A percentile compares a stretch with the other conserved stretches of the same genome.
Evolutionary conservation across 2,329 filamentous ascomycete species (phyloP).

Genomic region (Neopestalotiopsis clavispora): DNA sequence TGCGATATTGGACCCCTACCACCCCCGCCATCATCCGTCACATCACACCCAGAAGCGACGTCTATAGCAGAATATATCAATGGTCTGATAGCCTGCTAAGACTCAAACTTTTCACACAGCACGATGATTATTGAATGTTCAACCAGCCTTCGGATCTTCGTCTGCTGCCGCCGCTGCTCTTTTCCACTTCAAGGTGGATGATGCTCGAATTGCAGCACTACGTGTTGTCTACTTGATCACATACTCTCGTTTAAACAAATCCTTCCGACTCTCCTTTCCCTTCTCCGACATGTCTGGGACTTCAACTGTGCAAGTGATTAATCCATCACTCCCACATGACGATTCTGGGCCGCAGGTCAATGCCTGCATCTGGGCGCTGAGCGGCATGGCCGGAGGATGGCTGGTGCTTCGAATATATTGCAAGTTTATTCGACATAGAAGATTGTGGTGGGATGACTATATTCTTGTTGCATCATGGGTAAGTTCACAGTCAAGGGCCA

Average conservation of each 20-base stretch:
- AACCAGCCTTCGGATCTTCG: background rate
- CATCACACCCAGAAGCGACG: background rate
- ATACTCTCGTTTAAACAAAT: background rate
- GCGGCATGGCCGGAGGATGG: conserved; percentile 10
- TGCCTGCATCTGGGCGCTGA: conserved; percentile 10
- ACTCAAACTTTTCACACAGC: background rate
- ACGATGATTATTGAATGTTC: conserved; percentile 1
- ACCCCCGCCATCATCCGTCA: background rate
- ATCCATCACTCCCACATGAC: conserved; percentile 12
- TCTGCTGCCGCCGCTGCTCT: background rate
- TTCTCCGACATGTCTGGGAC: background rate
- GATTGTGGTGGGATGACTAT: conserved; percentile 38
- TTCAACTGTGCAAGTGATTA: conserved; percentile 10
- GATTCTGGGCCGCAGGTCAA: conserved; percentile 10
- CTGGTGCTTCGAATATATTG: conserved; percentile 27
- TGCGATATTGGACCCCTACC: background rate
- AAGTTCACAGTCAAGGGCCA: conserved; percentile 3
- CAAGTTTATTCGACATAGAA: conserved; percentile 29
- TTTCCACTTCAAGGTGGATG: conserved; percentile 7
- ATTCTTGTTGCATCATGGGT: conserved; percentile 35
- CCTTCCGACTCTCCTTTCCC: background rate
- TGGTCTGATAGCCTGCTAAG: background rate
- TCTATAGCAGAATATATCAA: background rate
- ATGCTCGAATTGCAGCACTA: background rate
- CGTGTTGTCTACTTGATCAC: background rate